These are phyloP conservation scores for Acephala macrosclerotiorum DNA, from an alignment of 2,329 filamentous ascomycete genomes.

Conservation along the genomic window DNA sequence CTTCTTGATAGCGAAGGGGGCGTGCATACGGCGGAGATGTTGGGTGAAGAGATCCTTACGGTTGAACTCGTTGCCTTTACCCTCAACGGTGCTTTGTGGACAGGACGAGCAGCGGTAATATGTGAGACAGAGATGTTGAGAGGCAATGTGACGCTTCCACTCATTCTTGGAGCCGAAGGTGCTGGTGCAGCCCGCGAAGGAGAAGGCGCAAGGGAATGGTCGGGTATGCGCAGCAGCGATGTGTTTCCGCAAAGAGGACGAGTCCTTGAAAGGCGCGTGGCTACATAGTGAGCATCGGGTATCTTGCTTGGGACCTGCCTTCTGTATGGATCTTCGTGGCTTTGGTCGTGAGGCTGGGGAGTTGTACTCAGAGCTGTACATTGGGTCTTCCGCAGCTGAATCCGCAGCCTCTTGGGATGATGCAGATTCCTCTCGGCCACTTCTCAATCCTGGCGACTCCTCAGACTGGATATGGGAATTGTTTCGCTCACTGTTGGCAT, in stretches of 20 bases:
- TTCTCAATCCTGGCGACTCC: conserved; percentile 42
- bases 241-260: conserved; percentile 70
- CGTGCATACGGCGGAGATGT: conserved; percentile 93
- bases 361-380: conserved; percentile 45
- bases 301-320: conserved; percentile 60
- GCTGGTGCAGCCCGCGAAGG: conserved; percentile 81
- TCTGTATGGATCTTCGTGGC: conserved; percentile 44
- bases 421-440: conserved; percentile 50
- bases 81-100: conserved; percentile 59
- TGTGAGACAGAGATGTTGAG: conserved; percentile 80
- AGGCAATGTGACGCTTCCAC: conserved; percentile 94
- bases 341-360: conserved; percentile 44
- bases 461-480: conserved; percentile 43
- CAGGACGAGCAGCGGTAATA: conserved; percentile 71
- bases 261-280: conserved; percentile 72
- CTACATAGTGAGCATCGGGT: conserved; percentile 67
- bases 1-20: conserved; percentile 69
- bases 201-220: conserved; percentile 86
- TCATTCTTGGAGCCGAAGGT: conserved; percentile 95
- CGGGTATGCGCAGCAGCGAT: conserved; percentile 73
- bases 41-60: conserved; percentile 96
- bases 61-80: conserved; percentile 79
- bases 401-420: conserved; percentile 50
- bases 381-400: conserved; percentile 50
- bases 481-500: conserved; percentile 41